Percentiles rank a stretch among this genome's conserved stretches.
Evolutionary conservation across 2,329 filamentous ascomycete genomes (phyloP).

Genomic region (Sclerotinia glacialis): DNA sequence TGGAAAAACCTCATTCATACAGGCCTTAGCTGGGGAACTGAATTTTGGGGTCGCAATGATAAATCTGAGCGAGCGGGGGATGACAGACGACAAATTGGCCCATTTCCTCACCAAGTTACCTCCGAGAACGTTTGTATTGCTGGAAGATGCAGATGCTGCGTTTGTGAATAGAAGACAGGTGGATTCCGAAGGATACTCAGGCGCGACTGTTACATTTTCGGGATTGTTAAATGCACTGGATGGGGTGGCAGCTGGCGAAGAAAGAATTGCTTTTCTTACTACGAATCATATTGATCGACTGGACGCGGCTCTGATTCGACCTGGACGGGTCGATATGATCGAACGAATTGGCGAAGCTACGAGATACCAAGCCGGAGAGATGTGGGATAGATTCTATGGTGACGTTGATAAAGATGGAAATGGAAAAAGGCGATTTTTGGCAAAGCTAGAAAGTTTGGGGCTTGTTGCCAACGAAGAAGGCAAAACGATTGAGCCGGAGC

Average conservation of each 20-base stretch:
- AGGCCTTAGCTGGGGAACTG: conserved; percentile 75
- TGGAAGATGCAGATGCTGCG: conserved; percentile 55
- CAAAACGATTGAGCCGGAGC: conserved; percentile 24
- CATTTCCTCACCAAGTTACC: conserved; percentile 52
- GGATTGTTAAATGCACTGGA: conserved; percentile 83
- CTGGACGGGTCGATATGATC: conserved; percentile 91
- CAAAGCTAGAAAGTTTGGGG: conserved; percentile 65
- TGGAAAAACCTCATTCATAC: conserved; percentile 90
- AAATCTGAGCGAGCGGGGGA: conserved; percentile 47
- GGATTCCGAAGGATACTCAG: conserved; percentile 36
- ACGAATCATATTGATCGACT: conserved; percentile 92
- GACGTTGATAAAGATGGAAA: conserved; percentile 66
- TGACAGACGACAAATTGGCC: conserved; percentile 59
- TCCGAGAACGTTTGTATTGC: conserved; percentile 51
- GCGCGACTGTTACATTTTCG: conserved; percentile 68
- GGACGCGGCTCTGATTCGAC: conserved; percentile 80
- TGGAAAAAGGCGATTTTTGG: conserved; percentile 67
- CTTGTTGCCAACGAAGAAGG: conserved; percentile 56
- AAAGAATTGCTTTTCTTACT: conserved; percentile 89
- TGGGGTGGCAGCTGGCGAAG: conserved; percentile 90
- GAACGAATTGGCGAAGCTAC: conserved; percentile 86
- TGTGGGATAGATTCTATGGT: conserved; percentile 95
- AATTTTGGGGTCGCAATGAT: conserved; percentile 54
- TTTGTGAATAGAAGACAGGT: conserved; percentile 60
- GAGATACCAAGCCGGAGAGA: conserved; percentile 74